Conservation (phyloP, 164 flowering plant species). For the Tetracentron sinense region DNA sequence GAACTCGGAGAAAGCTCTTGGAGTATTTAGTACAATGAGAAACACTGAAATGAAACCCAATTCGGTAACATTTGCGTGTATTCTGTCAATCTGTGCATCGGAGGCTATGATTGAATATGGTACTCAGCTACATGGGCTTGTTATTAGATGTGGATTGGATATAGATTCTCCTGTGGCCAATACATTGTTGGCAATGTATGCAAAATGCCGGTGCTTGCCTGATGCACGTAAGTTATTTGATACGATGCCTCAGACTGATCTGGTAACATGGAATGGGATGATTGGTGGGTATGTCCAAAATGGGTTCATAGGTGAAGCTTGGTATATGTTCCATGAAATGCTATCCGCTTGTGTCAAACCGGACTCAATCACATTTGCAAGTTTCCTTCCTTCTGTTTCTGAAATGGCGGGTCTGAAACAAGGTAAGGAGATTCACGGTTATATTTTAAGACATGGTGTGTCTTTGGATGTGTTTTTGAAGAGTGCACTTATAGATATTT, state of each 20-base stretch:
- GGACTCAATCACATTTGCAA: constrained; percentile 64
- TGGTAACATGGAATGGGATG: constrained; percentile 80
- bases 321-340: constrained; percentile 50
- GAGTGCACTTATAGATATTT: constrained; percentile 76
- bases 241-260: constrained; percentile 34
- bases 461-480: constrained; percentile 53
- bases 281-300: constrained; percentile 67
- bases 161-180: constrained; percentile 53
- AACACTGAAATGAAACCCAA: constrained; percentile 37
- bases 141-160: constrained; percentile 47
- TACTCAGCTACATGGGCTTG: constrained; percentile 60
- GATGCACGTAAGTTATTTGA: constrained; percentile 57
- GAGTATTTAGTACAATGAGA: constrained; percentile 51
- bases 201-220: constrained; percentile 47
- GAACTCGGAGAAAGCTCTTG: constrained; percentile 30
- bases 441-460: constrained; percentile 52
- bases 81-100: constrained; percentile 52
- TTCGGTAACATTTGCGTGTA: constrained; percentile 55
- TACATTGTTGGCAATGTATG: constrained; percentile 64
- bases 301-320: constrained; percentile 47
- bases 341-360: constrained; percentile 51
- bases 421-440: constrained; percentile 69
- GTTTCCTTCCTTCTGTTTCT: constrained; percentile 64
- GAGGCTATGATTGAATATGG: constrained; percentile 37
- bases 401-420: constrained; percentile 32